Evolutionary conservation across 768 basidiomycete species (phyloP).

Genomic region (Tylopilus vinaceipallidus): DNA sequence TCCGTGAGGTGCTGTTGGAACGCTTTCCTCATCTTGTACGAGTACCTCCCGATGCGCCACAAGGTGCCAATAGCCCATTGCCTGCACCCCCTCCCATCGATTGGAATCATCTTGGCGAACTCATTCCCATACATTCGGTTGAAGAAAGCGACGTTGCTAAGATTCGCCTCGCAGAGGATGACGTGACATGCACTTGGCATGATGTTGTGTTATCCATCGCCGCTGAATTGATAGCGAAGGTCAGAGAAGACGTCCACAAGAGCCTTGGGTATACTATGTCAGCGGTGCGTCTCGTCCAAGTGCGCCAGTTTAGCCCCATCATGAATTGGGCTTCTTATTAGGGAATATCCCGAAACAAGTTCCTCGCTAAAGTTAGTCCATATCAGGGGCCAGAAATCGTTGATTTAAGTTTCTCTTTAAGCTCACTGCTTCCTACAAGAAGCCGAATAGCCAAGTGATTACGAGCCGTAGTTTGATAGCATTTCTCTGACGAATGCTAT

Average conservation of each 20-base stretch:
- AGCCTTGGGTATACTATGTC: slow-evolving; percentile 92
- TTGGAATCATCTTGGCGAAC: slow-evolving; percentile 60
- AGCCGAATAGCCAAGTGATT: slow-evolving; percentile 79
- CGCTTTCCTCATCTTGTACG: slow-evolving; percentile 74
- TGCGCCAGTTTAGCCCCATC: background rate
- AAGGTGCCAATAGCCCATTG: slow-evolving; percentile 73
- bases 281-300: slow-evolving; percentile 53
- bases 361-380: slow-evolving; percentile 78
- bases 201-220: slow-evolving; percentile 89
- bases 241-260: slow-evolving; percentile 62
- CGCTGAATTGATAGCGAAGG: slow-evolving; percentile 79
- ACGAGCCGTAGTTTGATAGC: background rate
- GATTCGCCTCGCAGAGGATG: slow-evolving; percentile 25
- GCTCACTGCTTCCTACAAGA: slow-evolving; percentile 90
- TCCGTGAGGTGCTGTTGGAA: slow-evolving; percentile 71
- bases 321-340: slow-evolving; percentile 25
- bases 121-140: slow-evolving; percentile 54
- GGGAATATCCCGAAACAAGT: slow-evolving; percentile 93
- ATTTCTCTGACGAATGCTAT: slow-evolving; percentile 5
- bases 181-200: slow-evolving; percentile 68
- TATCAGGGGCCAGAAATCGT: background rate
- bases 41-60: slow-evolving; percentile 64
- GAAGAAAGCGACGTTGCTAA: slow-evolving; percentile 23
- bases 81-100: slow-evolving; percentile 65
- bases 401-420: slow-evolving; percentile 29